Percentiles rank a stretch among this genome's conserved stretches.
These are phyloP conservation scores for Apiotrichum sp. DNA, from an alignment of 1,284 basidiomycete species.

Conservation along the genomic window DNA sequence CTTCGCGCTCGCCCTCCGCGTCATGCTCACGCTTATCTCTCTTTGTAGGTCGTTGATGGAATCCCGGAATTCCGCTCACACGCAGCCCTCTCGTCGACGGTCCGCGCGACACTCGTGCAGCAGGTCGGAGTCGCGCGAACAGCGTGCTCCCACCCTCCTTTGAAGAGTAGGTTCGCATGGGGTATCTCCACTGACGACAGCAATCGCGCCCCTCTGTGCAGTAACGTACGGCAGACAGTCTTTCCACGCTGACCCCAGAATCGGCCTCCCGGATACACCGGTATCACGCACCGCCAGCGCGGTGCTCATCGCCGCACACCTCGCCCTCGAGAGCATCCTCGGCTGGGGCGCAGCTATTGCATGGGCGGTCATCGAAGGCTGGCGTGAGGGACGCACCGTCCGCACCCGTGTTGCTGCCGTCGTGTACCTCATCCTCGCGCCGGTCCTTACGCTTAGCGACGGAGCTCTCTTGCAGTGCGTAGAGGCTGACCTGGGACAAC, in stretches of 20 bases:
- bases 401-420: constrained; percentile 14
- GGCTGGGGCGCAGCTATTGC: constrained; percentile 10
- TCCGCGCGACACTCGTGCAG: not conserved
- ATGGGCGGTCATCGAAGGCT: constrained; percentile 15
- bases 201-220: constrained; percentile 4
- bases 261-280: not conserved
- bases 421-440: constrained; percentile 10
- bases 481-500: too few relatives aligned
- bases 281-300: not conserved
- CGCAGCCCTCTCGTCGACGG: not conserved
- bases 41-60: constrained; percentile 7
- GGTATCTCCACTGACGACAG: not conserved
- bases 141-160: constrained; percentile 2
- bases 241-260: not conserved
- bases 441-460: constrained; percentile 8
- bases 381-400: constrained; percentile 14
- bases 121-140: not conserved
- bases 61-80: not conserved
- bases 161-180: constrained; percentile 1
- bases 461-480: constrained; percentile 10
- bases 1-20: constrained; percentile 5
- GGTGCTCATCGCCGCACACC: not conserved
- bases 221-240: not conserved
- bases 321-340: constrained; percentile 8
- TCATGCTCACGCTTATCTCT: constrained; percentile 6